phyloP scores from a whole-genome alignment of 2,329 filamentous ascomycete species.

The Colletotrichum tamarilloi region DNA sequence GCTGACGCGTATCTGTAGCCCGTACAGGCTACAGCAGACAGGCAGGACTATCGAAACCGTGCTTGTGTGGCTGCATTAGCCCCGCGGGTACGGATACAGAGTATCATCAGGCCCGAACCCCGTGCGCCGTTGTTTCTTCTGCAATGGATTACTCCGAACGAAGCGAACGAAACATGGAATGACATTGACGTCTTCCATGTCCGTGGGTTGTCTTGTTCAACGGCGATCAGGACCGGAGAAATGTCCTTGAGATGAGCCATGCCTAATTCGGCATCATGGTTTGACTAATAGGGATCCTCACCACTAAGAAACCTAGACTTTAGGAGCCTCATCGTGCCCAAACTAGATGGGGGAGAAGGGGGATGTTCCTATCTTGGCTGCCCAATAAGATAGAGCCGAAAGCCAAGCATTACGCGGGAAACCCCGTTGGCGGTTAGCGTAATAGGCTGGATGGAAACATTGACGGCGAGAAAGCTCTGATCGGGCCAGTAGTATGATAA shows the following conservation, averaged over 20 bases:
- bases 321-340: background rate
- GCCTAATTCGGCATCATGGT: background rate
- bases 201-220: background rate
- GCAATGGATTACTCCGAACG: background rate
- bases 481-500: background rate
- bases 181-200: slow-evolving; percentile 8
- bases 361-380: background rate
- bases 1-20: slow-evolving; percentile 16
- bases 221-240: background rate
- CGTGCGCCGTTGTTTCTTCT: background rate
- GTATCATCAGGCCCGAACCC: background rate
- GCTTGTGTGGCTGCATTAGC: slow-evolving; percentile 23
- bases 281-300: background rate
- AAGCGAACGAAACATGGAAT: slow-evolving; percentile 6
- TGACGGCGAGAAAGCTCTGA: slow-evolving; percentile 19
- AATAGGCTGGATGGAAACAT: slow-evolving; percentile 8
- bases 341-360: background rate
- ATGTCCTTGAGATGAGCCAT: background rate
- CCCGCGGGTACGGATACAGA: background rate
- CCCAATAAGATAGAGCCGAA: slow-evolving; percentile 11
- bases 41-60: slow-evolving; percentile 23
- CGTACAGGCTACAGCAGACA: background rate
- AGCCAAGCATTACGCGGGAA: slow-evolving; percentile 5
- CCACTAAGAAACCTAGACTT: background rate
- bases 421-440: background rate